phyloP scores from a whole-genome alignment of 2,329 filamentous ascomycete genomes.

The Aphanocladium album region DNA sequence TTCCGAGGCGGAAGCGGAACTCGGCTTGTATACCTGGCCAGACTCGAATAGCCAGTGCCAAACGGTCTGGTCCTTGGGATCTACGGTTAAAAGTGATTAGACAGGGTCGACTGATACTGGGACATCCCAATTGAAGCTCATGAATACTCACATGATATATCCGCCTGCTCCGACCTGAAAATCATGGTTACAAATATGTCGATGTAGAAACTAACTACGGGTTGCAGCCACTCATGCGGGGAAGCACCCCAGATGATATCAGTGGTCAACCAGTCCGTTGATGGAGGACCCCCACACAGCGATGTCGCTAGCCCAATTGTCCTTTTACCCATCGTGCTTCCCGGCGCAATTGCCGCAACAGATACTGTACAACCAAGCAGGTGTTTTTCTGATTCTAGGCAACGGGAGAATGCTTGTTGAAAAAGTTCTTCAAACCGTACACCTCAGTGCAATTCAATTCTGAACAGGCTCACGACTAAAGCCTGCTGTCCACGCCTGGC shows the following conservation, averaged over 20 bases:
- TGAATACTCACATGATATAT: constrained; percentile 4
- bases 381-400: too few relatives aligned
- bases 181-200: not conserved
- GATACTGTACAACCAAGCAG: too few relatives aligned
- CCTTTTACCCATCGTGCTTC: too few relatives aligned
- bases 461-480: too few relatives aligned
- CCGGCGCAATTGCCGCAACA: too few relatives aligned
- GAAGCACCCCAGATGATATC: not conserved
- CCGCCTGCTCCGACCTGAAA: constrained; percentile 8
- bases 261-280: not conserved
- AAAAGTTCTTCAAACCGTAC: too few relatives aligned
- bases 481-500: too few relatives aligned
- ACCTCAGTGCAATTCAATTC: too few relatives aligned
- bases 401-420: too few relatives aligned
- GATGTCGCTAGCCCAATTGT: not conserved
- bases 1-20: constrained; percentile 24
- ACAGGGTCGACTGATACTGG: not conserved
- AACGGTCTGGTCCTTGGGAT: constrained; percentile 48
- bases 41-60: constrained; percentile 61
- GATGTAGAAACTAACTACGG: not conserved
- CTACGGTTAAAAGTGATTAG: constrained; percentile 26
- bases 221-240: not conserved
- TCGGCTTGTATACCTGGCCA: constrained; percentile 33
- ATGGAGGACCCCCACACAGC: not conserved
- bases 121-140: not conserved